Conservation (phyloP, 148 eudicot species). For the Amaranthus palmeri region DNA sequence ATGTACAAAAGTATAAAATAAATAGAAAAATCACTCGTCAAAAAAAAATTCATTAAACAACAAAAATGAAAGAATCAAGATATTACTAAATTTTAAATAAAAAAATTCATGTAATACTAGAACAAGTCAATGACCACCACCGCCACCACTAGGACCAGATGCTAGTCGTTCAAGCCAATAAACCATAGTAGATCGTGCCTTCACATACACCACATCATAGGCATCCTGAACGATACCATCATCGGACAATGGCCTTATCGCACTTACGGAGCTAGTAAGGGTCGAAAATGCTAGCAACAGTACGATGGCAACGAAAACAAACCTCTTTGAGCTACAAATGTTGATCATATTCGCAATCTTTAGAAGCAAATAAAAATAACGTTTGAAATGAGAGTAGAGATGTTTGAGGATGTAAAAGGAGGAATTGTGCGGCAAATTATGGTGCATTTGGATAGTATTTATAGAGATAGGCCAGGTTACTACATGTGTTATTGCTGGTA, state of each 20-base stretch:
- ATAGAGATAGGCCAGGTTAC: no score
- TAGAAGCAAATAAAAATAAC: background rate
- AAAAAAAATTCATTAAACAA: no score
- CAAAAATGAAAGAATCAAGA: no score
- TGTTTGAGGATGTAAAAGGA: no score
- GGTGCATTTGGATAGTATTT: no score
- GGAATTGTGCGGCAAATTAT: no score
- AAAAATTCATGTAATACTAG: no score
- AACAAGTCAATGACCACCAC: background rate
- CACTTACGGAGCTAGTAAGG: background rate
- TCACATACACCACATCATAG: background rate
- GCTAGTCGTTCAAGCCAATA: slow-evolving; percentile 5
- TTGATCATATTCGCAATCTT: background rate
- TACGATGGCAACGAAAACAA: background rate
- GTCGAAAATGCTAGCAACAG: background rate
- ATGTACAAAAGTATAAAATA: no score
- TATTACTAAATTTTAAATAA: no score
- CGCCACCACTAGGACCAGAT: slow-evolving; percentile 5
- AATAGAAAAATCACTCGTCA: no score
- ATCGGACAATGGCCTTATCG: background rate
- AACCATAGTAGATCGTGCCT: background rate
- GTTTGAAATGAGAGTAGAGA: no score
- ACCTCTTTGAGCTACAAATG: background rate
- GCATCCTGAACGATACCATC: background rate
- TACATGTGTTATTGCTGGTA: no score